Evolutionary conservation across 345 rosid species (phyloP), one percentile per base, ranked within the genome.

Genomic region (Hypericum perforatum): DNA sequence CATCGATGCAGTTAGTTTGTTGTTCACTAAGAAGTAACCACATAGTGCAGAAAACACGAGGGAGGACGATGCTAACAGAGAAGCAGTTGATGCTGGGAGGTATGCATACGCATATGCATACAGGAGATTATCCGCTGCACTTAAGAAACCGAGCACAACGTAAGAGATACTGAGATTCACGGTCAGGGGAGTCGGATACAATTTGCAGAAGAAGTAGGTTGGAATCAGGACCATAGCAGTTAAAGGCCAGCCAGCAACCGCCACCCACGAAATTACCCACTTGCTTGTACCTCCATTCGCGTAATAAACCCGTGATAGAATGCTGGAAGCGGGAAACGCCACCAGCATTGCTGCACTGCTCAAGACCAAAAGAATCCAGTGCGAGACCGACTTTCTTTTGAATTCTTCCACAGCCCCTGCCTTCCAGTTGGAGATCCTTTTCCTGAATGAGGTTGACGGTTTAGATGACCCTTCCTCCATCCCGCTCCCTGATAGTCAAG

Each of bases 261-360:
- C 78, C 8, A 74, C 84, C 97, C 95, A 86, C 7, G 95, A 86
- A 61, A 90, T 86, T 70, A 86, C 76, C 97, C 94, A 90, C 60
- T 90, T 86, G 82, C 97, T 90, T 49, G 66, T 59, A 37, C 94
- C 97, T 0, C 94, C 94, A 41, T 90, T 77, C 5, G 79, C 56
- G 64, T 56, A 84, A 59, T 90, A 90, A 63, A 86, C 73, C 14
- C 95, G 85, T 7, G 94, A 77, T 0, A 84, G 59, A 39, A 90
- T 76, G 62, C 83, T 82, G 7, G 91, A 90, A 49, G 95, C 91
- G 5, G 95, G 91, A 60, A 86, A 84, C 0, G 91, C 90, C 37
- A 71, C 70, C 14, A 46, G 50, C 58, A 32, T 53, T 45, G 74
- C 78, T 2, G 51, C 57, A 7, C 66, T 75, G 49, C 87, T 78